phyloP scores from a whole-genome alignment of 140 eudicot species.

The Senecio squalidus region DNA sequence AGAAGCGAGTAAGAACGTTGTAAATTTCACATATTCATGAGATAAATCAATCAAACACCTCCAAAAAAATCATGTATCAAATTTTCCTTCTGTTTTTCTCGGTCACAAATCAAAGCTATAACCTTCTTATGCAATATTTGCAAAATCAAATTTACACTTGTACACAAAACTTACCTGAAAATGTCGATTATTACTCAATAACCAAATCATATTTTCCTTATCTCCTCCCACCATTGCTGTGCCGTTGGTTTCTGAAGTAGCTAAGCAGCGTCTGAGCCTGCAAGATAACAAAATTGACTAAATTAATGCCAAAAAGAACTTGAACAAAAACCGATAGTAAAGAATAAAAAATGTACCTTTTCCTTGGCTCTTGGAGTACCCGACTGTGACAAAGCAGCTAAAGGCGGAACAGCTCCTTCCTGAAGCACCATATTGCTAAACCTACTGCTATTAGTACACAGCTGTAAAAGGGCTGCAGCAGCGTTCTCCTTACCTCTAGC shows the following conservation, averaged over 20 bases:
- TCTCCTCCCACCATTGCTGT: constrained; percentile 80
- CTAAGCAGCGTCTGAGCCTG: constrained; percentile 90
- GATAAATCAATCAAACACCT: constrained; percentile 16
- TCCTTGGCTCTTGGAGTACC: constrained; percentile 94
- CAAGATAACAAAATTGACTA: constrained; percentile 1
- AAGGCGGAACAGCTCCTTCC: constrained; percentile 85
- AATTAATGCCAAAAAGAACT: background rate
- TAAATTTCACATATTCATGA: constrained; percentile 1
- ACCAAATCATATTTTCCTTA: constrained; percentile 24
- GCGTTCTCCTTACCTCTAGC: constrained; percentile 95
- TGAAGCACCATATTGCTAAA: constrained; percentile 69
- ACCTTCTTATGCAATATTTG: constrained; percentile 21
- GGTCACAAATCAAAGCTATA: no score
- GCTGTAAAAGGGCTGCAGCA: constrained; percentile 79
- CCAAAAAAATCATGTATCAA: constrained; percentile 25
- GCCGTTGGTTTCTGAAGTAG: constrained; percentile 88
- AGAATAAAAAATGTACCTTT: constrained; percentile 41
- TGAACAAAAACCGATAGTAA: background rate
- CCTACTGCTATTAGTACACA: constrained; percentile 66
- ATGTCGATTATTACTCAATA: background rate
- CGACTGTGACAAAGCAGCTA: constrained; percentile 66
- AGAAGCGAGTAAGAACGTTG: constrained; percentile 21
- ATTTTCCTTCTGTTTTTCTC: no score
- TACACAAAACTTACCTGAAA: constrained; percentile 32
- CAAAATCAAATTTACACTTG: constrained; percentile 40